phyloP scores from a whole-genome alignment of 352 stramenopile species.

The Halophytophthora polymorphica region DNA sequence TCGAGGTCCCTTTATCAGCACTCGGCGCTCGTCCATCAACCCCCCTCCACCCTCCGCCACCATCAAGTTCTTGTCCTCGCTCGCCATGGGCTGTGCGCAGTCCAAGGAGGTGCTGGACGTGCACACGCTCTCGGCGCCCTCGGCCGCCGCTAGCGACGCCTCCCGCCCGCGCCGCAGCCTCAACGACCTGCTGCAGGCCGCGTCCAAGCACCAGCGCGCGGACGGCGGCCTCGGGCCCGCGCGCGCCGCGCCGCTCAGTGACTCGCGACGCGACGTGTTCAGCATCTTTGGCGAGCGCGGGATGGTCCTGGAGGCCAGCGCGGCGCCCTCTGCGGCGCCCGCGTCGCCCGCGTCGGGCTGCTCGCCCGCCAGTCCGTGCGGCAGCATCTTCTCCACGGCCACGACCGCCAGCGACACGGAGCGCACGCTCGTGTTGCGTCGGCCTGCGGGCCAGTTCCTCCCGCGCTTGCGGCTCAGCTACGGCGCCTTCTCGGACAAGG shows the following conservation, averaged over 20 bases:
- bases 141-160: constrained; percentile 14
- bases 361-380: constrained; percentile 46
- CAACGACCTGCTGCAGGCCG: constrained; percentile 42
- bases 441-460: constrained; percentile 51
- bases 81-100: constrained; percentile 58
- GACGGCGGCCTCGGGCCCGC: constrained; percentile 26
- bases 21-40: constrained; percentile 16
- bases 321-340: constrained; percentile 9
- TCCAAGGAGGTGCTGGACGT: constrained; percentile 48
- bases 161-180: constrained; percentile 38
- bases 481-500: constrained; percentile 71
- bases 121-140: constrained; percentile 12
- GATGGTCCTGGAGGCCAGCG: constrained; percentile 55
- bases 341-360: constrained; percentile 28
- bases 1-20: constrained; percentile 2
- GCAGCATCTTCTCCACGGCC: constrained; percentile 71
- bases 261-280: constrained; percentile 76
- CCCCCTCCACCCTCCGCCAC: constrained; percentile 10
- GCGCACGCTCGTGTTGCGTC: constrained; percentile 53
- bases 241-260: constrained; percentile 14
- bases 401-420: constrained; percentile 76
- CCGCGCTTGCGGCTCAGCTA: constrained; percentile 54
- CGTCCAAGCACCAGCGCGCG: constrained; percentile 38
- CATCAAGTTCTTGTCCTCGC: constrained; percentile 34
- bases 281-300: constrained; percentile 82